phyloP scores from a whole-genome alignment of 305 asterid genomes.

The Rubia peregrina region DNA sequence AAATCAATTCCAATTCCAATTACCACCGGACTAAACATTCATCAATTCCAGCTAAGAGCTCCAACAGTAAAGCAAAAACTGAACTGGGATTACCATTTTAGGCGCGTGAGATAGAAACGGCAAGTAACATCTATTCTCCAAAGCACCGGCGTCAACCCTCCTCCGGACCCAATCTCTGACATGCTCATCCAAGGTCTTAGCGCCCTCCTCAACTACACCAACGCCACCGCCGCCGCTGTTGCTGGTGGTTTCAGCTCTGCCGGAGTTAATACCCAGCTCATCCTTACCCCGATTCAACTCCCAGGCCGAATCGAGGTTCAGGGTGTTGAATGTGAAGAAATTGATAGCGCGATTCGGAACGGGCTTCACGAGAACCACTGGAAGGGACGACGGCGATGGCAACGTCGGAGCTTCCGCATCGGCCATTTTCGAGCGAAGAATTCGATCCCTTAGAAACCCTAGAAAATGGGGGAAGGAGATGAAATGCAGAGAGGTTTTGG shows the following conservation, averaged over 20 bases:
- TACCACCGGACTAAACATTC: not conserved
- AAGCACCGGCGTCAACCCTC: slow-evolving; percentile 35
- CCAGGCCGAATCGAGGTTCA: slow-evolving; percentile 3
- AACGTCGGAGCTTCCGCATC: slow-evolving; percentile 15
- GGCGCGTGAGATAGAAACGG: slow-evolving; percentile 58
- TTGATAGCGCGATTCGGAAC: slow-evolving; percentile 9
- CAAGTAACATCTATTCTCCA: slow-evolving; percentile 37
- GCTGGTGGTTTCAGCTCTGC: slow-evolving; percentile 1
- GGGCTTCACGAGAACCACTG: slow-evolving; percentile 16
- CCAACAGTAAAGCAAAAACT: not conserved
- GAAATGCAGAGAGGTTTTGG: not conserved
- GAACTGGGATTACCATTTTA: slow-evolving; percentile 34
- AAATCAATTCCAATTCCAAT: not conserved
- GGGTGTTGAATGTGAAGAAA: slow-evolving; percentile 1
- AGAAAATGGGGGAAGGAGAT: slow-evolving; percentile 1
- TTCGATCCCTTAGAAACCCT: slow-evolving; percentile 2
- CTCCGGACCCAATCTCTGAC: slow-evolving; percentile 37
- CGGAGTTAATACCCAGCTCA: not conserved
- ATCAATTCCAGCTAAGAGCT: not conserved
- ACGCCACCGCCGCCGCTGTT: slow-evolving; percentile 2
- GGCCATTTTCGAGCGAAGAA: slow-evolving; percentile 12
- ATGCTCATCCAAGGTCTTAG: slow-evolving; percentile 25
- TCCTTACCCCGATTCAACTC: slow-evolving; percentile 4
- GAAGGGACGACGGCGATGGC: slow-evolving; percentile 12
- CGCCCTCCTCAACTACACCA: slow-evolving; percentile 20